Evolutionary conservation across 2,329 filamentous ascomycete species (phyloP).

Genomic region (Aspergillus sp.): DNA sequence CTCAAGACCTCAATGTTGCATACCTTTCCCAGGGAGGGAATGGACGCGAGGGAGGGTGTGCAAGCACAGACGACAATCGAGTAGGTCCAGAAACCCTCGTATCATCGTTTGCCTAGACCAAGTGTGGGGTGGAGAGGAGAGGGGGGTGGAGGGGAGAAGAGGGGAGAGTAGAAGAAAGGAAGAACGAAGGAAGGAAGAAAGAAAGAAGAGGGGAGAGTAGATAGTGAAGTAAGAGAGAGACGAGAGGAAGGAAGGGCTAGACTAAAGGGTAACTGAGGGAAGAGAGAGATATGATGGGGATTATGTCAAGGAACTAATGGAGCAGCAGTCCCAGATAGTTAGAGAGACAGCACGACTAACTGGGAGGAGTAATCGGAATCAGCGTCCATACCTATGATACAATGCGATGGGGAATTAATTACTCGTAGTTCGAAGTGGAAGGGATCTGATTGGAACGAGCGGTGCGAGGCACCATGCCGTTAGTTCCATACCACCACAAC

Average conservation of each 20-base stretch:
- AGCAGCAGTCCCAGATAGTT: neutral
- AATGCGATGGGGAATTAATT: constrained; percentile 5
- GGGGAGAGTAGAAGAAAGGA: constrained; percentile 4
- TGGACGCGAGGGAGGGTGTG: constrained; percentile 32
- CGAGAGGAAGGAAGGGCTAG: constrained; percentile 5
- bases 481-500: constrained; percentile 5
- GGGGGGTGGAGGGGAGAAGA: constrained; percentile 3
- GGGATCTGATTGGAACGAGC: constrained; percentile 2
- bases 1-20: constrained; percentile 28
- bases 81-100: constrained; percentile 18
- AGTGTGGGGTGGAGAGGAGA: neutral
- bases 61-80: constrained; percentile 34
- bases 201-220: constrained; percentile 5
- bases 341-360: constrained; percentile 4
- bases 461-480: constrained; percentile 4
- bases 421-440: neutral
- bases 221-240: constrained; percentile 6
- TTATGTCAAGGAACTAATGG: too few species aligned
- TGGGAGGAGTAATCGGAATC: constrained; percentile 9
- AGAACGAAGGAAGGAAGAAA: neutral
- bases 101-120: constrained; percentile 31
- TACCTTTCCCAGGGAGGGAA: constrained; percentile 33
- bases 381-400: constrained; percentile 12
- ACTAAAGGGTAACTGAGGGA: neutral
- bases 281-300: too few species aligned